Evolutionary conservation across 495 filamentous ascomycete species (phyloP).

Genomic region (Talaromyces stipitatus): DNA sequence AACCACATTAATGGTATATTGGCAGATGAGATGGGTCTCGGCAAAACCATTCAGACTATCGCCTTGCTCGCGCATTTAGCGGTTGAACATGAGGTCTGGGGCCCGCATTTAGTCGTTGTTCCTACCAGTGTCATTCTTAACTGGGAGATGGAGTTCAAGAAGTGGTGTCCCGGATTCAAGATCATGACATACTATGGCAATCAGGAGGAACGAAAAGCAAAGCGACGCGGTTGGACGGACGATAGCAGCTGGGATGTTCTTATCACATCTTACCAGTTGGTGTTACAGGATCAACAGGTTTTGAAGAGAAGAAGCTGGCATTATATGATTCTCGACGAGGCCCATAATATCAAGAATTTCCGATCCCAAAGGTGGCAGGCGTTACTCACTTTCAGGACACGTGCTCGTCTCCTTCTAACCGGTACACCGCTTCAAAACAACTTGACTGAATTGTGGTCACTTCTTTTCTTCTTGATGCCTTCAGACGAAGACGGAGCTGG

Average conservation of each 20-base stretch:
- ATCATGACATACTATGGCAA: constrained; percentile 95
- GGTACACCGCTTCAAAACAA: constrained; percentile 98
- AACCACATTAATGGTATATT: constrained; percentile 93
- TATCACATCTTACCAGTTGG: constrained; percentile 94
- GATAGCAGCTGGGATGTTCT: constrained; percentile 91
- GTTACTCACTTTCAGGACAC: constrained; percentile 82
- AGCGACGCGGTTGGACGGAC: constrained; percentile 85
- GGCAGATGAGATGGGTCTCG: constrained; percentile 99
- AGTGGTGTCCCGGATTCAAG: constrained; percentile 98
- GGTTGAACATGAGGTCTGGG: constrained; percentile 86
- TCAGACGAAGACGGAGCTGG: constrained; percentile 64
- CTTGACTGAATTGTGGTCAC: constrained; percentile 91
- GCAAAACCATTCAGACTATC: constrained; percentile 98
- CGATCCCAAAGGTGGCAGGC: constrained; percentile 95
- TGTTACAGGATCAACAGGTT: constrained; percentile 88
- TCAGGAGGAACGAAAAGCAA: constrained; percentile 82
- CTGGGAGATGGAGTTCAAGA: constrained; percentile 99
- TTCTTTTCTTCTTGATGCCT: constrained; percentile 93
- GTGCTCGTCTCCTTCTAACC: constrained; percentile 79
- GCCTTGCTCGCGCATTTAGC: constrained; percentile 89
- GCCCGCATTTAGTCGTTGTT: constrained; percentile 91
- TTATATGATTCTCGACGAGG: constrained; percentile 97
- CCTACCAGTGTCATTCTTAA: constrained; percentile 98
- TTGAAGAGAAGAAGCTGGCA: constrained; percentile 93
- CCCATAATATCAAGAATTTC: constrained; percentile 99